Evolutionary conservation across 352 stramenopile genomes (phyloP), one percentile per base, ranked within the genome.

Genomic region (Globisporangium solare): DNA sequence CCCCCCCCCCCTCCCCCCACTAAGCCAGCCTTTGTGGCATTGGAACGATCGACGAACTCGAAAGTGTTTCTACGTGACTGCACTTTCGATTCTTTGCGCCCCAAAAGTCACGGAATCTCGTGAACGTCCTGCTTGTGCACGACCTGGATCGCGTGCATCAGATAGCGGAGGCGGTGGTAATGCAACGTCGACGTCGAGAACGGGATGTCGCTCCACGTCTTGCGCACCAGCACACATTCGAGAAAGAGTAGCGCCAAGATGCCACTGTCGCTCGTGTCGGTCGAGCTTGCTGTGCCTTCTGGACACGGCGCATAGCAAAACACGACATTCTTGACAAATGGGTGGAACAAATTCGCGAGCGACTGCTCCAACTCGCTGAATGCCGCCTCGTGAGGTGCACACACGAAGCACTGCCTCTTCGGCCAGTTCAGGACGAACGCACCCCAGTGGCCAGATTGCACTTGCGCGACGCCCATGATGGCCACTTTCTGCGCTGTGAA

Each of bases 211-310:
- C 27, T 35, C 50, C 50, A 55, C 13, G 37, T 47, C 18, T 37
- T 55, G 32, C 32, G 18, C 11, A 47, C 13, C 35, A 55, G 50
- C 50, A 43, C 31, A 12, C 43, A n/a, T 20, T 55, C 50, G 11
- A 55, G n/a, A n/a, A 55, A 55, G 50, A 55, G 50, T 1, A 55
- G 50, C 35, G 50, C 35, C 18, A 55, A 35, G 8, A 55, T 39
- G 13, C 50, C 50, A 22, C 18, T 55, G 12, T 42, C 14, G 13
- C 12, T 12, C 6, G 27, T 6, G 27, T 35, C 27, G 5, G 11
- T 46, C 11, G 11, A 31, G 15, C 1, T 35, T 13, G 32, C 35
- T 17, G 35, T 3, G 10, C 32, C 35, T 18, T 35, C 3, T 27
- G 50, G n/a, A 24, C 50, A 40, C 20, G 50, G 50, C 20, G 50